Conservation (phyloP, 1,139 yeast genomes). For the Lodderomyces elongisporus region DNA sequence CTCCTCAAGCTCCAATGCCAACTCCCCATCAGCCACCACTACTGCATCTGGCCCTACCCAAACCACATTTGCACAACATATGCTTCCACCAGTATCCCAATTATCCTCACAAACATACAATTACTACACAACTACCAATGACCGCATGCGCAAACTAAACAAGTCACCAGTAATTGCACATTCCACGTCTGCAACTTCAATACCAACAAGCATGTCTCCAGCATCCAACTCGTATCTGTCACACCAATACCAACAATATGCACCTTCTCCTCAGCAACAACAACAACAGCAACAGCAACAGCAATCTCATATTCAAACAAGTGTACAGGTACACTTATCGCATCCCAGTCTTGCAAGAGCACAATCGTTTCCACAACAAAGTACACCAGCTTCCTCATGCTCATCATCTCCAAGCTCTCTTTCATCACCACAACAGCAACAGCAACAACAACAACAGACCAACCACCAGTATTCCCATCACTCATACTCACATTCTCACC, state of each 20-base stretch:
- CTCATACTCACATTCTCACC: constrained; percentile 4
- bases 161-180: constrained; percentile 1
- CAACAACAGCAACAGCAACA: constrained; percentile 5
- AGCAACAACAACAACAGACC: constrained; percentile 1
- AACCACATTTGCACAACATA: constrained; percentile 6
- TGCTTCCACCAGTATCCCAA: constrained; percentile 7
- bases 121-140: constrained; percentile 3
- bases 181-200: constrained; percentile 1
- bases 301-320: constrained; percentile 2
- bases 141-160: neutral
- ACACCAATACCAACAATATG: constrained; percentile 3
- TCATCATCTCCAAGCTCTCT: constrained; percentile 1
- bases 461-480: too few species aligned
- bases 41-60: constrained; percentile 6
- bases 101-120: constrained; percentile 3
- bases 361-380: neutral
- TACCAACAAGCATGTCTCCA: neutral
- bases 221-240: constrained; percentile 1
- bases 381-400: constrained; percentile 1
- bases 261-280: constrained; percentile 2
- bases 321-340: constrained; percentile 3
- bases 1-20: too few species aligned
- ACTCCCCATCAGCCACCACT: constrained; percentile 1
- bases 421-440: constrained; percentile 1
- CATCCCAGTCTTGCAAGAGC: constrained; percentile 2